These are phyloP conservation scores for Neonectria punicea DNA, from an alignment of 2,329 filamentous ascomycete genomes.

Conservation along the genomic window DNA sequence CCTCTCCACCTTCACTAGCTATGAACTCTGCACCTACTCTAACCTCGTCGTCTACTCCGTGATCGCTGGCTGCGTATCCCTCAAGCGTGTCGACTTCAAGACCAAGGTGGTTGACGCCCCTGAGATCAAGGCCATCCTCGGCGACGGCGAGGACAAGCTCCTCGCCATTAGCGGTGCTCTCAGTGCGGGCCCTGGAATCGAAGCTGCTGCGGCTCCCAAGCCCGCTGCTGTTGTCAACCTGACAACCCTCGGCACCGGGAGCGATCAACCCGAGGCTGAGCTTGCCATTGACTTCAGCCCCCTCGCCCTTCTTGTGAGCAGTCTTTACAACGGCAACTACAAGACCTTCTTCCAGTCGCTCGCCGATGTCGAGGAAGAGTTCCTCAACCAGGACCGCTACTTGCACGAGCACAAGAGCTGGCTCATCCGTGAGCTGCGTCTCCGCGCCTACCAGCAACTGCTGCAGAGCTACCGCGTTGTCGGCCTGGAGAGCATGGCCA, in stretches of 20 bases:
- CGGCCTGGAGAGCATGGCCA: constrained; percentile 96
- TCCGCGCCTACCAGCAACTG: constrained; percentile 95
- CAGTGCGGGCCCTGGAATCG: constrained; percentile 83
- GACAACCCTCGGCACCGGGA: constrained; percentile 79
- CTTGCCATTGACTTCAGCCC: constrained; percentile 88
- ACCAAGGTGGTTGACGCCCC: constrained; percentile 98
- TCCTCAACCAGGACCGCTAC: constrained; percentile 94
- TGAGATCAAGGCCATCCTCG: constrained; percentile 97
- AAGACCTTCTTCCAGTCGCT: constrained; percentile 92
- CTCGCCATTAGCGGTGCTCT: constrained; percentile 82
- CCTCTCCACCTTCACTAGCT: constrained; percentile 97
- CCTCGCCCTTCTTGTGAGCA: constrained; percentile 87
- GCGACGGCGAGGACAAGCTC: constrained; percentile 87
- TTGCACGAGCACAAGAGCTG: constrained; percentile 95
- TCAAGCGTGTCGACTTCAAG: constrained; percentile 99
- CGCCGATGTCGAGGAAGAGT: constrained; percentile 90
- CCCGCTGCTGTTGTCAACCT: constrained; percentile 82
- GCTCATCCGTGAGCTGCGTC: constrained; percentile 98
- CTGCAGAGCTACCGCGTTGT: constrained; percentile 98
- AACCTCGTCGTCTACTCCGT: constrained; percentile 95
- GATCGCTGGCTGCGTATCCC: constrained; percentile 89
- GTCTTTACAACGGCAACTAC: constrained; percentile 94
- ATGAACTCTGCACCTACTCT: constrained; percentile 97
- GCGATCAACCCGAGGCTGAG: constrained; percentile 81
- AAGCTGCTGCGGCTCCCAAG: constrained; percentile 76